phyloP scores from a whole-genome alignment of 2,329 filamentous ascomycete species.

The Fusarium sp. region DNA sequence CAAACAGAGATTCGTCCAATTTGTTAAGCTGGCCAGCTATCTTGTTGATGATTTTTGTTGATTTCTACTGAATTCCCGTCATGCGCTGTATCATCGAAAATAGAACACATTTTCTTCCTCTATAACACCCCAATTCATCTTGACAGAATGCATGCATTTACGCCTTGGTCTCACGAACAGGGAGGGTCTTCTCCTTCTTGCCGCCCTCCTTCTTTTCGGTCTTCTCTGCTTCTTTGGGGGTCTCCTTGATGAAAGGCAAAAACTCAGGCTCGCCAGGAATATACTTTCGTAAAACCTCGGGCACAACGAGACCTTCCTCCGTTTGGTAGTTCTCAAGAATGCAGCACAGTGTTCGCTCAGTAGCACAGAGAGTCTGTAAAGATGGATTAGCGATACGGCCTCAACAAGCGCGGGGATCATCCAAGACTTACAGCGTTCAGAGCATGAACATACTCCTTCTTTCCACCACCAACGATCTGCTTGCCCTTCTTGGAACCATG shows the following conservation, averaged over 20 bases:
- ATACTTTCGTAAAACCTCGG: conserved; percentile 85
- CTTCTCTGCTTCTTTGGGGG: conserved; percentile 70
- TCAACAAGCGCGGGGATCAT: not conserved
- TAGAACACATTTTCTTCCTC: conserved; percentile 31
- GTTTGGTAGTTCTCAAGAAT: conserved; percentile 97
- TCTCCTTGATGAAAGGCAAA: conserved; percentile 85
- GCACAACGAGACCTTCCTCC: conserved; percentile 81
- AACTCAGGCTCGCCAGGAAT: conserved; percentile 90
- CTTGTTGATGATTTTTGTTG: conserved; percentile 6
- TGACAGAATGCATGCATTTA: conserved; percentile 21
- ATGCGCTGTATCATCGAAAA: conserved; percentile 18
- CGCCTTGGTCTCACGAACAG: conserved; percentile 40
- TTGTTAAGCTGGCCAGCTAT: not conserved
- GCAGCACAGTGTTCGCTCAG: conserved; percentile 91
- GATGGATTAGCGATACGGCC: conserved; percentile 6
- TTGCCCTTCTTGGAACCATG: conserved; percentile 77
- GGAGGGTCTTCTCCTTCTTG: conserved; percentile 41
- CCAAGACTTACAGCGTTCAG: conserved; percentile 69
- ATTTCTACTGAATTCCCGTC: conserved; percentile 11
- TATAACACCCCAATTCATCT: conserved; percentile 9
- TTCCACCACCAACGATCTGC: conserved; percentile 69
- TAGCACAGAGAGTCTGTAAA: conserved; percentile 77
- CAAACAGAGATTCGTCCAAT: not conserved
- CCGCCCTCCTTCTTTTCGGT: conserved; percentile 38
- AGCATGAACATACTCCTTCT: conserved; percentile 94